Conservation (phyloP, 805 yeast genomes). For the Metschnikowia peoriensis region DNA sequence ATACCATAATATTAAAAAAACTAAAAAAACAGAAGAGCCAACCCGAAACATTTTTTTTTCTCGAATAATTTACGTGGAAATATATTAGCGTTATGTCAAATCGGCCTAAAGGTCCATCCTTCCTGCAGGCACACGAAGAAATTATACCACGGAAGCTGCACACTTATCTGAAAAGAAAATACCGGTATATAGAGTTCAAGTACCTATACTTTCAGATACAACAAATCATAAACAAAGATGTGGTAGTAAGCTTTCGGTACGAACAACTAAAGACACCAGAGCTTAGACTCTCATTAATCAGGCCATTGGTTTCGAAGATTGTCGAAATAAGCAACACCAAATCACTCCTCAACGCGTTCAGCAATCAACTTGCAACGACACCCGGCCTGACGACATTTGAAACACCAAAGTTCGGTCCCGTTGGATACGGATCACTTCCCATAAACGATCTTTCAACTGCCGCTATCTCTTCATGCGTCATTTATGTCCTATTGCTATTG, state of each 20-base stretch:
- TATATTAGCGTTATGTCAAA: not conserved
- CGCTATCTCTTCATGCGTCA: constrained; percentile 23
- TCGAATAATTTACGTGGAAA: not conserved
- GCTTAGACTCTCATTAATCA: constrained; percentile 43
- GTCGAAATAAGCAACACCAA: constrained; percentile 39
- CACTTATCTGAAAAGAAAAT: constrained; percentile 14
- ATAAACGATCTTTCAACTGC: constrained; percentile 15
- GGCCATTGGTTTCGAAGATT: constrained; percentile 44
- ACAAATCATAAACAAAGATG: constrained; percentile 40
- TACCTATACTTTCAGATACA: constrained; percentile 40
- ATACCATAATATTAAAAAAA: not conserved
- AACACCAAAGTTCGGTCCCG: constrained; percentile 22
- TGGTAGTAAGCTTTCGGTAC: constrained; percentile 45
- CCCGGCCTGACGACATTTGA: constrained; percentile 7
- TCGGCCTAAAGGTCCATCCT: not conserved
- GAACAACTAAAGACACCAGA: constrained; percentile 54
- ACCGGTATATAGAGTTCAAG: constrained; percentile 34
- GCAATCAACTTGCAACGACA: constrained; percentile 12
- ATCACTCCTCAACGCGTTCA: constrained; percentile 32
- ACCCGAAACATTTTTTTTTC: not conserved
- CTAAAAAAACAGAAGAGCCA: not conserved
- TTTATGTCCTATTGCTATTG: constrained; percentile 34
- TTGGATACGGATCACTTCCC: constrained; percentile 13
- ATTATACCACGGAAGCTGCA: constrained; percentile 3
- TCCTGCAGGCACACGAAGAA: constrained; percentile 5